Base-by-base conservation (phyloP, 73 alveolate genomes). In the Strombidium stylifer region DNA sequence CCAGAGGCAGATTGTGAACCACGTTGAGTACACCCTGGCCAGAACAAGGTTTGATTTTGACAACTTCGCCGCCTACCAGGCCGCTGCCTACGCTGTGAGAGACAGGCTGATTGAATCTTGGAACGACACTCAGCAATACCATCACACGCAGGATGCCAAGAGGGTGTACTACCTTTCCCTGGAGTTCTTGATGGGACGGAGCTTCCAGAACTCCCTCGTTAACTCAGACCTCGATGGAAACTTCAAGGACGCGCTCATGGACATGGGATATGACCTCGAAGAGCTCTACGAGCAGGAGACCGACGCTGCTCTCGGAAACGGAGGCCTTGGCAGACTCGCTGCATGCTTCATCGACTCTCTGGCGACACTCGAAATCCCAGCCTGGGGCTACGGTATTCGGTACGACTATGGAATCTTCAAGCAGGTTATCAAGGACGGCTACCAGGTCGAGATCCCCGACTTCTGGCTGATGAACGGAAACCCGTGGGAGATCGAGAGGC, bases 241-340 rank as follows among this genome's bases (percentile, higher is more conserved):
- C 42, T 96, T 93, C 78, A 91, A 85, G 68, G 96, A 92, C 18
- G 97, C 99, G 26, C 69, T 93, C 18, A 61, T 73, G 84, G 97
- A 93, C 47, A 82, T 93, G 21, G 99, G 98, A 3, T 88, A 79
- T 40, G 65, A 84, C 46, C 74, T 91, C 32, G 98, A 96, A 89
- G 96, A 96, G 37, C 73, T 97, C 18, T 95, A 95, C 70, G 98
- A 89, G 28, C 83, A 94, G 42, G 99, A 97, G 78, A 93, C 80
- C 12, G 99, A 97, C 67, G 99, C 99, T 31, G 99, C 99, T 14
- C 86, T 97, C 42, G 99, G 99, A 27, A 97, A 97, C 70, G 99
- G 99, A 26, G 99, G 99, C 47, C 90, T 97, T 27, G 99, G 97
- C 23, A 70, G 99, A 44, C 86, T 97, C 30, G 99, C 99, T 12